These are phyloP conservation scores for Colletotrichum theobromicola DNA, from an alignment of 2,329 filamentous ascomycete species.

Conservation along the genomic window DNA sequence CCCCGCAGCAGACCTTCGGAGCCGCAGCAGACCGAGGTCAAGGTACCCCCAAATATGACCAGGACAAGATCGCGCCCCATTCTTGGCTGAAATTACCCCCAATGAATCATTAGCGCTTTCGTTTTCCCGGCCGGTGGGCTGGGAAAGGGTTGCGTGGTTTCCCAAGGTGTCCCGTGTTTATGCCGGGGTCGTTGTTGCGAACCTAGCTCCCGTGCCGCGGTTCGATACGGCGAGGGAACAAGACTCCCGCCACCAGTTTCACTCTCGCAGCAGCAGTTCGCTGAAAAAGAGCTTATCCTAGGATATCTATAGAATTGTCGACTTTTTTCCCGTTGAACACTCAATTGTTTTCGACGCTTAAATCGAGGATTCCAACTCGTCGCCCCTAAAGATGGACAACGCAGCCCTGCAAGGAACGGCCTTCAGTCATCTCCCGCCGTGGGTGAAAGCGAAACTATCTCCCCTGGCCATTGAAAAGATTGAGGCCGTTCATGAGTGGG, in stretches of 20 bases:
- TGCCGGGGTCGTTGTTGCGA: neutral
- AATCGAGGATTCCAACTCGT: neutral
- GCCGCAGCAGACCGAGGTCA: neutral
- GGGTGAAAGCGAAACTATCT: conserved; percentile 30
- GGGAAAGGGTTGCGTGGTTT: neutral
- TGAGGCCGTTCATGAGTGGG: conserved; percentile 43
- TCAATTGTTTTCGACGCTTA: neutral
- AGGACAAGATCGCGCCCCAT: neutral
- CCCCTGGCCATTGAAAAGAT: conserved; percentile 46
- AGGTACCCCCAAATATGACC: neutral
- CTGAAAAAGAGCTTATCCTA: neutral
- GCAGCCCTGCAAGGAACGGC: conserved; percentile 27
- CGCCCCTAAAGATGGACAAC: neutral
- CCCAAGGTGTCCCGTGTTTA: neutral
- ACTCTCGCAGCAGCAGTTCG: neutral
- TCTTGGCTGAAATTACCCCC: neutral
- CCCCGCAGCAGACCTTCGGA: neutral
- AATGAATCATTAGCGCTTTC: neutral
- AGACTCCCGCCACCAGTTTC: neutral
- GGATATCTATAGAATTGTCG: neutral
- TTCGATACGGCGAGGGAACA: conserved; percentile 13
- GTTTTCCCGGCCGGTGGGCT: neutral
- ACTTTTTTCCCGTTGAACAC: neutral
- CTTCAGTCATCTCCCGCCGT: conserved; percentile 31
- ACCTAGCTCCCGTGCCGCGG: neutral